Percentiles rank a stretch among this genome's conserved stretches.
These are phyloP conservation scores for Huntiella decipiens DNA, from an alignment of 2,329 filamentous ascomycete genomes.

Conservation along the genomic window DNA sequence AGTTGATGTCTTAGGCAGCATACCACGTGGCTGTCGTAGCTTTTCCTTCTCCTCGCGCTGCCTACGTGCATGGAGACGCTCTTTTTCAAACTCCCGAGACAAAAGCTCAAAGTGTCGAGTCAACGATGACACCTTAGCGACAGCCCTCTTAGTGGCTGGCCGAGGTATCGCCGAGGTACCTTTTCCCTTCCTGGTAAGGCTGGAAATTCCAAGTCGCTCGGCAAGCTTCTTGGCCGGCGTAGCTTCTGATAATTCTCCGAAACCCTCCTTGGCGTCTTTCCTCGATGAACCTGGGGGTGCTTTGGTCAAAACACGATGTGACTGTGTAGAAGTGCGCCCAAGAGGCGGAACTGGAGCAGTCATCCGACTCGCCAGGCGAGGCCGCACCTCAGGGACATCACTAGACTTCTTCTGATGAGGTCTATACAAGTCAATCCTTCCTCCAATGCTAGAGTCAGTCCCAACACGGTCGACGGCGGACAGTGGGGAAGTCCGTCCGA, in stretches of 20 bases:
- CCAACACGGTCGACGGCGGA: background rate
- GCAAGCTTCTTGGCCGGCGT: slow-evolving; percentile 45
- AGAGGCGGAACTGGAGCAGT: slow-evolving; percentile 3
- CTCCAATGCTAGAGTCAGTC: slow-evolving; percentile 9
- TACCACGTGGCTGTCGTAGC: slow-evolving; percentile 52
- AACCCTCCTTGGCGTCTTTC: background rate
- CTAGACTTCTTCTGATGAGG: slow-evolving; percentile 18
- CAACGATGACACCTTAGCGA: slow-evolving; percentile 71
- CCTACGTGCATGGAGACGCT: slow-evolving; percentile 68
- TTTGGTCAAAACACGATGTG: slow-evolving; percentile 6
- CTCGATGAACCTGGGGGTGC: background rate
- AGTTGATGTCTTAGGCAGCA: slow-evolving; percentile 67
- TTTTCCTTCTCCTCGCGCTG: slow-evolving; percentile 56
- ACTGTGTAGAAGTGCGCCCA: background rate
- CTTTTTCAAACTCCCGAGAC: slow-evolving; percentile 89
- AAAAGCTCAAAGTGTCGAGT: slow-evolving; percentile 93
- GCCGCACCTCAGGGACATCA: slow-evolving; percentile 26
- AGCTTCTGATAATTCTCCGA: too few relatives aligned
- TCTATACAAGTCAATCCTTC: slow-evolving; percentile 13
- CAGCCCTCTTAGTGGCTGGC: slow-evolving; percentile 51
- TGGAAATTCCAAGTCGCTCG: slow-evolving; percentile 47
- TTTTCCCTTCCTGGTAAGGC: slow-evolving; percentile 36
- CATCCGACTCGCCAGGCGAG: slow-evolving; percentile 1
- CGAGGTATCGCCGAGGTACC: slow-evolving; percentile 68
- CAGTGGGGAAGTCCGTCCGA: slow-evolving; percentile 3